Evolutionary conservation across 1,284 basidiomycete species (phyloP).

Genomic region (Gastroboletus turbinatus): DNA sequence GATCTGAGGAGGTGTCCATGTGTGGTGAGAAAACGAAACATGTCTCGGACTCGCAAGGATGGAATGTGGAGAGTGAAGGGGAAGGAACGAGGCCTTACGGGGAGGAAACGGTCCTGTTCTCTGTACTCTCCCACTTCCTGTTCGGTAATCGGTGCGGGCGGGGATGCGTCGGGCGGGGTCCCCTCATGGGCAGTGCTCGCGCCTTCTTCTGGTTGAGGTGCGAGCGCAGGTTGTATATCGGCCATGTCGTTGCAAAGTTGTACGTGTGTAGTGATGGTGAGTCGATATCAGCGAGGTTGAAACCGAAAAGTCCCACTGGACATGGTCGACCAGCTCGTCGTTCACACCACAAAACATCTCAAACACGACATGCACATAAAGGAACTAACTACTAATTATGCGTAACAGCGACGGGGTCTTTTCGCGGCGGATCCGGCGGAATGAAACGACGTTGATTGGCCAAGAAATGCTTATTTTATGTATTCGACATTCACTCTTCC

Average conservation of each 20-base stretch:
- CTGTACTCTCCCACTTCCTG: conserved; percentile 89
- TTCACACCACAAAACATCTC: background rate
- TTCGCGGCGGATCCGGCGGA: conserved; percentile 18
- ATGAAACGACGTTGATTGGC: conserved; percentile 21
- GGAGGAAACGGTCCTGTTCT: conserved; percentile 89
- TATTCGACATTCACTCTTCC: conserved; percentile 19
- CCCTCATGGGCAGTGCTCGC: conserved; percentile 38
- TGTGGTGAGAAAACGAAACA: background rate
- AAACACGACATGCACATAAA: background rate
- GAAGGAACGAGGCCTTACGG: conserved; percentile 49
- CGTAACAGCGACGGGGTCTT: background rate
- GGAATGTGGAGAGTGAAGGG: background rate
- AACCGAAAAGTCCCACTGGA: background rate
- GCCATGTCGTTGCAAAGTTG: conserved; percentile 39
- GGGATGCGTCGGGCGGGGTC: conserved; percentile 46
- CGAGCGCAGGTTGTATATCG: conserved; percentile 55
- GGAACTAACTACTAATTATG: background rate
- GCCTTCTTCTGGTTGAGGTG: conserved; percentile 51
- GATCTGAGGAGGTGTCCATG: conserved; percentile 55
- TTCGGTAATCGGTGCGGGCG: conserved; percentile 78
- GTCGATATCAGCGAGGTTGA: background rate
- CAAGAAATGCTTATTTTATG: conserved; percentile 17
- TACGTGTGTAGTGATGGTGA: background rate
- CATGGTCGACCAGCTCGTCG: background rate
- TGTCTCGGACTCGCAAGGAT: background rate